Conservation (phyloP, 2,329 filamentous ascomycete species). For the Aspergillus pseudoglaucus region DNA sequence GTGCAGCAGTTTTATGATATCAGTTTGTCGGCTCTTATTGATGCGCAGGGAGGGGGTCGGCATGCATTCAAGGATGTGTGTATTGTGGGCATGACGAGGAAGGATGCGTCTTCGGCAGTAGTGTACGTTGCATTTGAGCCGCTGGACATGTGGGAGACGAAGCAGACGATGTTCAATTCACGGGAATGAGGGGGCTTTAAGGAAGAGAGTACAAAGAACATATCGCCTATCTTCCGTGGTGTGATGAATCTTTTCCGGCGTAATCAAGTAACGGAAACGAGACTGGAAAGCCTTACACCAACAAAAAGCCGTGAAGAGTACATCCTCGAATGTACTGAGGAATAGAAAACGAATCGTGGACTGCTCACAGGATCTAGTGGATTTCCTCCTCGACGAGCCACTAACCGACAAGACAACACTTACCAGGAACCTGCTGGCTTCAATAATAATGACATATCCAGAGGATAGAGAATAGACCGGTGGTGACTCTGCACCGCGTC, state of each 20-base stretch:
- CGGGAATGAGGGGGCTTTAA: not conserved
- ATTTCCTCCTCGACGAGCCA: constrained; percentile 7
- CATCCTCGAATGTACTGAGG: constrained; percentile 3
- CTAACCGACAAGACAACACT: not conserved
- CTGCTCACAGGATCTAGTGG: constrained; percentile 7
- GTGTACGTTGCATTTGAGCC: constrained; percentile 6
- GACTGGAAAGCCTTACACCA: constrained; percentile 19
- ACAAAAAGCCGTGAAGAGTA: constrained; percentile 3
- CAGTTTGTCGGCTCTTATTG: constrained; percentile 11
- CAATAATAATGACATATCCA: not conserved
- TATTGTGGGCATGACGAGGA: constrained; percentile 3
- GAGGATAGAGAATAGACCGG: constrained; percentile 8
- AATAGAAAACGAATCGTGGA: constrained; percentile 14
- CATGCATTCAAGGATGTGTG: constrained; percentile 11
- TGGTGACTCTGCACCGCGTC: constrained; percentile 5
- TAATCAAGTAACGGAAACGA: constrained; percentile 1
- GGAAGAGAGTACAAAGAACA: not conserved
- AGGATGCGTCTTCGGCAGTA: constrained; percentile 5
- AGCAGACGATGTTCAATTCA: not conserved
- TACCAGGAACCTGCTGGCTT: constrained; percentile 1
- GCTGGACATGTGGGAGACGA: not conserved
- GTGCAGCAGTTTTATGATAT: constrained; percentile 15
- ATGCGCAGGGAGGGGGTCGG: constrained; percentile 2
- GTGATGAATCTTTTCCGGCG: constrained; percentile 9
- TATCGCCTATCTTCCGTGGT: constrained; percentile 1